phyloP scores from a whole-genome alignment of 2,329 filamentous ascomycete species.

The Clonostachys solani region DNA sequence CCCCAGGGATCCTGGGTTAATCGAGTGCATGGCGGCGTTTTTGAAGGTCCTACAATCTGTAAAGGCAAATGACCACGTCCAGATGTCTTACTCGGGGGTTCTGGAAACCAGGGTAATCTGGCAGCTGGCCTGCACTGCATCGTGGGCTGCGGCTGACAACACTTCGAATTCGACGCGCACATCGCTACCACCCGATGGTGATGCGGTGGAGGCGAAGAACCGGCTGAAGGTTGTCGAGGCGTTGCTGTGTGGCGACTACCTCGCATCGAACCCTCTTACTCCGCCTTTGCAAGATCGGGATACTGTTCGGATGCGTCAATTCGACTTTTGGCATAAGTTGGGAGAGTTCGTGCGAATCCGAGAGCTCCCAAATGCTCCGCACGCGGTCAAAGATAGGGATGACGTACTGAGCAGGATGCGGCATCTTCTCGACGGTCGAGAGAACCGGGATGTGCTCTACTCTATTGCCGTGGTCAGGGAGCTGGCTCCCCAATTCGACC shows the following conservation, averaged over 20 bases:
- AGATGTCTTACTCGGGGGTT: conserved; percentile 48
- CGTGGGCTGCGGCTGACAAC: conserved; percentile 23
- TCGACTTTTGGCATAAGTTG: conserved; percentile 80
- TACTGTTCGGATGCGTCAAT: conserved; percentile 54
- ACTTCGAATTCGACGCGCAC: conserved; percentile 23
- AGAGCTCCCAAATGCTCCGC: conserved; percentile 30
- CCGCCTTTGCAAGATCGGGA: conserved; percentile 44
- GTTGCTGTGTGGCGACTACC: conserved; percentile 67
- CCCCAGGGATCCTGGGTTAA: conserved; percentile 48
- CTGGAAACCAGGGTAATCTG: conserved; percentile 58
- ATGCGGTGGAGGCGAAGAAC: conserved; percentile 59
- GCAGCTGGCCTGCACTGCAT: conserved; percentile 49
- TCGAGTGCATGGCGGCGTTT: conserved; percentile 64
- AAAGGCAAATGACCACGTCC: conserved; percentile 41
- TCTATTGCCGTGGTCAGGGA: conserved; percentile 79
- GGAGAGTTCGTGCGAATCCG: conserved; percentile 61
- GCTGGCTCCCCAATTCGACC: conserved; percentile 42
- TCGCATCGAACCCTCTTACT: conserved; percentile 53
- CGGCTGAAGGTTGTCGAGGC: conserved; percentile 74
- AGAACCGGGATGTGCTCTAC: conserved; percentile 88
- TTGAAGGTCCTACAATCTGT: conserved; percentile 49
- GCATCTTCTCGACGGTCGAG: conserved; percentile 69
- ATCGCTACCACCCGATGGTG: conserved; percentile 46
- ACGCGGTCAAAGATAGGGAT: conserved; percentile 51
- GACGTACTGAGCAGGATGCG: conserved; percentile 62